phyloP scores from a whole-genome alignment of 441 rosid genomes.

The Capsella rubella region DNA sequence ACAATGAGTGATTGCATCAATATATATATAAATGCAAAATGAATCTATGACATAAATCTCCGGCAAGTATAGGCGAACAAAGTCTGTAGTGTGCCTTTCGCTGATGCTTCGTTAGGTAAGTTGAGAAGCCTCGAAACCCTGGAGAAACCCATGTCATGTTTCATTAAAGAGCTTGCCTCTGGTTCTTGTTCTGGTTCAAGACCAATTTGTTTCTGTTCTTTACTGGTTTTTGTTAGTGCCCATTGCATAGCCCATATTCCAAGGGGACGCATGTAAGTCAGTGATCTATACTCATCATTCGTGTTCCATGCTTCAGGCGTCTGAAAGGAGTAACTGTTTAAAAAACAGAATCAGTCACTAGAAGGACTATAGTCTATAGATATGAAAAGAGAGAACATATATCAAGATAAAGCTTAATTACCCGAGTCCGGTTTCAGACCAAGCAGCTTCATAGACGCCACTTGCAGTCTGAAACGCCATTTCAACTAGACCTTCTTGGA shows the following conservation, averaged over 20 bases:
- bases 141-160: slow-evolving; percentile 60
- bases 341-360: not conserved
- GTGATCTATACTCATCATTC: slow-evolving; percentile 62
- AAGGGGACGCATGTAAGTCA: slow-evolving; percentile 87
- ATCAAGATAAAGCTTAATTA: slow-evolving; percentile 40
- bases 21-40: not conserved
- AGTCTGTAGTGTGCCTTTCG: slow-evolving; percentile 58
- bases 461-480: slow-evolving; percentile 79
- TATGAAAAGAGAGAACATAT: not conserved
- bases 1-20: slow-evolving; percentile 15
- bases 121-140: slow-evolving; percentile 71
- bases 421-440: slow-evolving; percentile 93
- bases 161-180: slow-evolving; percentile 47
- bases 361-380: not conserved
- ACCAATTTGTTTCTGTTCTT: slow-evolving; percentile 39
- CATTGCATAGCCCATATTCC: slow-evolving; percentile 98
- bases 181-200: slow-evolving; percentile 27
- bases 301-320: slow-evolving; percentile 90
- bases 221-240: slow-evolving; percentile 64
- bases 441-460: slow-evolving; percentile 77
- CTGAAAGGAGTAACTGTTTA: slow-evolving; percentile 76
- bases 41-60: slow-evolving; percentile 51
- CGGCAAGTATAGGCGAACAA: slow-evolving; percentile 68
- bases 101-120: slow-evolving; percentile 53
- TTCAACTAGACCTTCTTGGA: slow-evolving; percentile 75